Evolutionary conservation across 2,329 filamentous ascomycete genomes (phyloP).

Genomic region (Colletotrichum limetticola): DNA sequence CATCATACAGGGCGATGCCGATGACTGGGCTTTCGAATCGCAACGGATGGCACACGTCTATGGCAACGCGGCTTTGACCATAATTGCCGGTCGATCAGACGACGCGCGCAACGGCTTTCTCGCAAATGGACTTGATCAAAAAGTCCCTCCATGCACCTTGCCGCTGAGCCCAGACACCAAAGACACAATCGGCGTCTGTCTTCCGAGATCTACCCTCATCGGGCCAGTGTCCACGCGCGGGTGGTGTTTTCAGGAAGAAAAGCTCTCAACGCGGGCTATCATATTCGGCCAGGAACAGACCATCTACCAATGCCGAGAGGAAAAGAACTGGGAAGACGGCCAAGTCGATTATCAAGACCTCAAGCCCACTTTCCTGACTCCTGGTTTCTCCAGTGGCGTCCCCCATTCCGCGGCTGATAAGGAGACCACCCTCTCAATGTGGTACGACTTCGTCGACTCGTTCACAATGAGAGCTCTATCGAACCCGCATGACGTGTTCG

Average conservation of each 20-base stretch:
- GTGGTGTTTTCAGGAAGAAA: slow-evolving; percentile 25
- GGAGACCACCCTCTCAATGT: neutral
- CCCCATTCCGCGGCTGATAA: neutral
- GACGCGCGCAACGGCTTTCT: slow-evolving; percentile 14
- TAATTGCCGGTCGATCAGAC: slow-evolving; percentile 12
- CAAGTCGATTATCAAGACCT: neutral
- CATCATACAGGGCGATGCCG: slow-evolving; percentile 31
- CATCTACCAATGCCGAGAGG: neutral
- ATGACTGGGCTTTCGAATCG: slow-evolving; percentile 33
- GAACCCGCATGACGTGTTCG: slow-evolving; percentile 23
- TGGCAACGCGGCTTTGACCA: slow-evolving; percentile 29
- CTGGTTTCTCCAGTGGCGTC: neutral
- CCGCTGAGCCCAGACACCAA: neutral
- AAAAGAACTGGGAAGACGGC: slow-evolving; percentile 6
- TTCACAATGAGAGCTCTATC: slow-evolving; percentile 11
- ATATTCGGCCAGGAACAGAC: slow-evolving; percentile 4
- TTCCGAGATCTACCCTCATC: neutral
- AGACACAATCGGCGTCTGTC: neutral
- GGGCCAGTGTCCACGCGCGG: slow-evolving; percentile 17
- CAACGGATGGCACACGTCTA: slow-evolving; percentile 32
- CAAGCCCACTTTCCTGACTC: neutral
- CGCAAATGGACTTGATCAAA: neutral
- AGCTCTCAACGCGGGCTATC: slow-evolving; percentile 3
- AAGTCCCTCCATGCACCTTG: neutral
- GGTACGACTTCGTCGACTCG: neutral